phyloP scores from a whole-genome alignment of 2,329 filamentous ascomycete genomes.

The Bipolaris oryzae region DNA sequence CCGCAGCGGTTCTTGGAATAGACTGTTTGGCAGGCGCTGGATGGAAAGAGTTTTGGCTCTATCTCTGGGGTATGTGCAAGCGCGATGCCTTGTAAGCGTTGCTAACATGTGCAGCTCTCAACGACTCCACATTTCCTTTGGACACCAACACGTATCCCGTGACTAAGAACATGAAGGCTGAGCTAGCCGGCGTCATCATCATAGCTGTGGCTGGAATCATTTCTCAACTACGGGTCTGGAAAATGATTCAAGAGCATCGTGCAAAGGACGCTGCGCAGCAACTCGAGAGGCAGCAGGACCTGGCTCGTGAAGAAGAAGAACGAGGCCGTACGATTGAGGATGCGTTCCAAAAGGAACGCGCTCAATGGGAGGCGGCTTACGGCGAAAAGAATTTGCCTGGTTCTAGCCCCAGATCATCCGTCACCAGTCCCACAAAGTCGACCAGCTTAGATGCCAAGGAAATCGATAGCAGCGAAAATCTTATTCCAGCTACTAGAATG shows the following conservation, averaged over 20 bases:
- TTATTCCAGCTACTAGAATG: conserved; percentile 48
- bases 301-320: conserved; percentile 70
- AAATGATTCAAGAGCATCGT: conserved; percentile 66
- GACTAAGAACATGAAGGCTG: conserved; percentile 83
- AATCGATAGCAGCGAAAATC: conserved; percentile 53
- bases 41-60: conserved; percentile 94
- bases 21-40: conserved; percentile 92
- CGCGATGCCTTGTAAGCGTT: conserved; percentile 3
- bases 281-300: conserved; percentile 61
- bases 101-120: conserved; percentile 61
- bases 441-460: conserved; percentile 44
- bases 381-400: conserved; percentile 63
- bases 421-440: conserved; percentile 41
- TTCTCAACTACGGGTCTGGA: conserved; percentile 87
- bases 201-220: conserved; percentile 76
- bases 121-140: conserved; percentile 76
- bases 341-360: conserved; percentile 65
- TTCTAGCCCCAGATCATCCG: conserved; percentile 58
- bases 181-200: conserved; percentile 78
- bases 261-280: conserved; percentile 54
- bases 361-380: conserved; percentile 79
- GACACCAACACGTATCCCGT: conserved; percentile 79
- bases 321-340: conserved; percentile 71
- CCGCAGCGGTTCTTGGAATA: conserved; percentile 78
- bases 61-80: conserved; percentile 72